Evolutionary conservation across 495 filamentous ascomycete genomes (phyloP), one percentile per base, ranked within the genome.

Genomic region (Hypoxylon perforatum): DNA sequence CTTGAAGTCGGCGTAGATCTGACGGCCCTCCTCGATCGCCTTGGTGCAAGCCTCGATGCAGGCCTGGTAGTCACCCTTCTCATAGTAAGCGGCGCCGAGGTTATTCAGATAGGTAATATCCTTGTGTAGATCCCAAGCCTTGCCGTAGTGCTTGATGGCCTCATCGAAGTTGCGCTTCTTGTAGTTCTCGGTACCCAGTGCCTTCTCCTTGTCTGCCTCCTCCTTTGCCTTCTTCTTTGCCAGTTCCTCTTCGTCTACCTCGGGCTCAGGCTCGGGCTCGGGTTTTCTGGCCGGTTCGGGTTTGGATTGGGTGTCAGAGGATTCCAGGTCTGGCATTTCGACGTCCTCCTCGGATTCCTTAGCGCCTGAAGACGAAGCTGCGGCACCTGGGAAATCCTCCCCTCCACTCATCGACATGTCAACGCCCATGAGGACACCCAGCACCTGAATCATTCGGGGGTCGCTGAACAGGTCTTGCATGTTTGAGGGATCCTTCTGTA

Each of bases 21-120:
- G 85, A 45, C 96, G 86, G 59, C 94, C 95, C 78, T 97, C 90
- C 73, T 96, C 91, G 50, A 96, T 87, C 9, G 95, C 95, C 77
- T 90, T 87, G 70, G 92, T 86, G 80, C 95, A 98, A 28, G 87
- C 82, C 61, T 93, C 90, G 64, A 99, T 93, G 69, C 90, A 86
- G 25, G 88, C 90, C 72, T 96, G 83, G 75, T 91, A 92, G 67
- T 98, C 94, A 50, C 92, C 93, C 82, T 97, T 97, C 77, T 99
- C 95, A 74, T 92, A 98, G 65, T 96, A 87, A 42, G 95, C 95
- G 3, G 95, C 96, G 62, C 93, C 92, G 21, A 93, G 84, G 78
- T 99, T 99, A 82, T 96, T 98, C 63, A 98, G 82, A 77, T 98
- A 99, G 12, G 93, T 95, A 72, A 98, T 94, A 66, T 99, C 95